phyloP scores from a whole-genome alignment of 495 filamentous ascomycete species.

The Echria macrotheca region DNA sequence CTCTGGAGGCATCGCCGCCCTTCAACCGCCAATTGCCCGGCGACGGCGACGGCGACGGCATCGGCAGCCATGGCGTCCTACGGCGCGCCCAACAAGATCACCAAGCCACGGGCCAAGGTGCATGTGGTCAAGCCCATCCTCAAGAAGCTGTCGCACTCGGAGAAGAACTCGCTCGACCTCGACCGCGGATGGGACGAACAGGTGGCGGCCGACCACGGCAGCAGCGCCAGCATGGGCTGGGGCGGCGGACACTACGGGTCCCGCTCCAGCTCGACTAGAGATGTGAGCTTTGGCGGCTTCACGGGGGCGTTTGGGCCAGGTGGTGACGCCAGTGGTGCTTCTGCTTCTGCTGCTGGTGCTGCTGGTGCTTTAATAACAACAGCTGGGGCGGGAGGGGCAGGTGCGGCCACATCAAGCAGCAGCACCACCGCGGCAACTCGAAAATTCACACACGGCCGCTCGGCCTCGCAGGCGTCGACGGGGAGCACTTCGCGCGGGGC shows the following conservation, averaged over 20 bases:
- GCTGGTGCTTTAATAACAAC: too few relatives aligned
- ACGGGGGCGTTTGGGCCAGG: slow-evolving; percentile 2
- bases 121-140: slow-evolving; percentile 49
- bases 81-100: slow-evolving; percentile 33
- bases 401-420: neutral
- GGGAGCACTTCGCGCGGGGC: slow-evolving; percentile 36
- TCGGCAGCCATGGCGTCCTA: slow-evolving; percentile 32
- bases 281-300: slow-evolving; percentile 28
- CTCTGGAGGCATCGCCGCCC: neutral
- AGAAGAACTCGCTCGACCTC: slow-evolving; percentile 50
- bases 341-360: too few relatives aligned
- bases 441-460: slow-evolving; percentile 44
- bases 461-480: slow-evolving; percentile 47
- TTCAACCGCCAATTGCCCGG: neutral
- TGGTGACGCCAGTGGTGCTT: slow-evolving; percentile 1
- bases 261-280: slow-evolving; percentile 20
- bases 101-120: slow-evolving; percentile 34
- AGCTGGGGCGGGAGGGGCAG: neutral
- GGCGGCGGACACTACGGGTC: slow-evolving; percentile 15
- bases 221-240: too few relatives aligned
- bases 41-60: neutral
- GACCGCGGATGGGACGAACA: slow-evolving; percentile 48
- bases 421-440: slow-evolving; percentile 15
- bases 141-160: slow-evolving; percentile 46
- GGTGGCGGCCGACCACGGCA: slow-evolving; percentile 29